Conservation (phyloP, 306 rosid species). For the Acacia crassicarpa region DNA sequence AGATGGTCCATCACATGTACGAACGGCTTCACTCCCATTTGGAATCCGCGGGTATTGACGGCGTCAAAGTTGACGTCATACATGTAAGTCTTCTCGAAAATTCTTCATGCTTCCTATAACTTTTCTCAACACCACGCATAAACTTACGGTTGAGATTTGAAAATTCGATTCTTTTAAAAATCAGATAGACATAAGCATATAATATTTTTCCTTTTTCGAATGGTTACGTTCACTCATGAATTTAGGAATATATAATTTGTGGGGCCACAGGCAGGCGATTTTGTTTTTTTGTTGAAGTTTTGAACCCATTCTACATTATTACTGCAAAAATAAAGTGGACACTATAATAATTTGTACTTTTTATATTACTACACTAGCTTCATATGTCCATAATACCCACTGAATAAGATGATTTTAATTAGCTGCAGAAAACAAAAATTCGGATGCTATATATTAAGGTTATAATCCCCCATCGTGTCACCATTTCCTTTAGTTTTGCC, state of each 20-base stretch:
- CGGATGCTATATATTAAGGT: no score
- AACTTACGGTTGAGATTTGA: background rate
- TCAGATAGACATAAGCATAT: background rate
- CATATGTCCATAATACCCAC: no score
- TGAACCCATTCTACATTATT: no score
- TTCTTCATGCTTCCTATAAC: background rate
- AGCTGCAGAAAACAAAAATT: no score
- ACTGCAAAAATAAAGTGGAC: no score
- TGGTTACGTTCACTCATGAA: background rate
- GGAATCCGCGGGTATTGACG: slow-evolving; percentile 56
- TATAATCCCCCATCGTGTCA: no score
- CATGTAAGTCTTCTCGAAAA: slow-evolving; percentile 45
- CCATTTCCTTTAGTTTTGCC: background rate
- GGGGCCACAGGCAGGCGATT: background rate
- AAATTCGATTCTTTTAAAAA: background rate
- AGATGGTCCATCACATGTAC: slow-evolving; percentile 45
- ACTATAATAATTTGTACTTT: no score
- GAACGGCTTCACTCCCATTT: slow-evolving; percentile 64
- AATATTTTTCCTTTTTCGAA: background rate
- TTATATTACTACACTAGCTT: no score
- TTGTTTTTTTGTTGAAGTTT: background rate
- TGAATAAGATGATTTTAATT: no score
- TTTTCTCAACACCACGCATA: no score
- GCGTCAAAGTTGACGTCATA: slow-evolving; percentile 75
- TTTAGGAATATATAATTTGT: background rate